Evolutionary conservation across 2,329 filamentous ascomycete genomes (phyloP).

Genomic region (Paracoccidioides brasiliensis): DNA sequence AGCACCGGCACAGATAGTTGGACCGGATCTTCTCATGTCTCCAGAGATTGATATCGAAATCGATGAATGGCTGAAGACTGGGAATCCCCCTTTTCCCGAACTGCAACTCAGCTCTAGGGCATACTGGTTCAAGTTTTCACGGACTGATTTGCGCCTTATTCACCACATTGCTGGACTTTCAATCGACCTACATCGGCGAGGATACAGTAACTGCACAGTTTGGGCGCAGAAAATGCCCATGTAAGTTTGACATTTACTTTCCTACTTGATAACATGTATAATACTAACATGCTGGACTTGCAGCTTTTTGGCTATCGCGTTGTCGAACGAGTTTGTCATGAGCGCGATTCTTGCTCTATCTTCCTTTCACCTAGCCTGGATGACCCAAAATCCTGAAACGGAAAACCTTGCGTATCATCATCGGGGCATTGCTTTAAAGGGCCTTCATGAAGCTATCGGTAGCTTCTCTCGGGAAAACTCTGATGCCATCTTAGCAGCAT

Average conservation of each 20-base stretch:
- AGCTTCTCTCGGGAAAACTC: slow-evolving; percentile 75
- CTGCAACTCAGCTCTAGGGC: slow-evolving; percentile 64
- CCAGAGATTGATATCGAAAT: slow-evolving; percentile 72
- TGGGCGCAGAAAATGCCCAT: slow-evolving; percentile 90
- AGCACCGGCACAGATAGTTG: slow-evolving; percentile 35
- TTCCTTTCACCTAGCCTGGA: slow-evolving; percentile 84
- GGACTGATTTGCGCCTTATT: slow-evolving; percentile 73
- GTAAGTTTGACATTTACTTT: slow-evolving; percentile 42
- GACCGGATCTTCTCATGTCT: slow-evolving; percentile 64
- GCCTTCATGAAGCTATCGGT: slow-evolving; percentile 75
- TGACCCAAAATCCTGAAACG: slow-evolving; percentile 73
- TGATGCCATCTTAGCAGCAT: slow-evolving; percentile 83
- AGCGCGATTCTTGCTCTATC: slow-evolving; percentile 83
- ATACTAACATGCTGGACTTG: background rate
- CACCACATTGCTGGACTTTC: slow-evolving; percentile 82
- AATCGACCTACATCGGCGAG: slow-evolving; percentile 62
- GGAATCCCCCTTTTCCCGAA: slow-evolving; percentile 72
- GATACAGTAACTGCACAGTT: slow-evolving; percentile 71
- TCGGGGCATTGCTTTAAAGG: slow-evolving; percentile 70
- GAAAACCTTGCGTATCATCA: slow-evolving; percentile 84
- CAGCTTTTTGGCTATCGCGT: slow-evolving; percentile 70
- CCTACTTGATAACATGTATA: slow-evolving; percentile 10
- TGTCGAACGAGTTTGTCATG: slow-evolving; percentile 81
- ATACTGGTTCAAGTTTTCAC: slow-evolving; percentile 57
- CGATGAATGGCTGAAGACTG: slow-evolving; percentile 69